Base-by-base conservation (phyloP, 345 rosid species). In the Euphorbia tirucalli region DNA sequence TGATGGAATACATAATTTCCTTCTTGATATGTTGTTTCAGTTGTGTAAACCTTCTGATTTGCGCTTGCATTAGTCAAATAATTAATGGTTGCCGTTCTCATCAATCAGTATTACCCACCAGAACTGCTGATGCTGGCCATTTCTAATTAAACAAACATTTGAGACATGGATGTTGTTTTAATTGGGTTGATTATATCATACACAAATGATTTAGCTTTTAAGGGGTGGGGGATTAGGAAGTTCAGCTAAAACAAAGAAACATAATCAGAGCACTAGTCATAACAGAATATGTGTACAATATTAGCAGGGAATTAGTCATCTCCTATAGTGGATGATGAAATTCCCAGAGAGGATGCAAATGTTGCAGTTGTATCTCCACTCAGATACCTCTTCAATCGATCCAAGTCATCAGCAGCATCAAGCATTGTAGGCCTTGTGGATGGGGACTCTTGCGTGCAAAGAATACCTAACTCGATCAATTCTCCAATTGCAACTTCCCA, bases 401-500 rank as follows among this genome's bases (percentile, higher is more conserved):
- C 77, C 75, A 87, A 70, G 76, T 87, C 87, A 72, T 84, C 86
- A 0, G 91, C 91, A 3, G 80, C 86, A 69, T 85, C 87, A 1
- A 85, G 85, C 91, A 87, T 87, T 16, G 84, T 85, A 10, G 91
- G 91, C 71, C 87, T 79, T 2, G 73, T 72, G 24, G 86, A 81
- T 19, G 87, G 91, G 5, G 80, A 71, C n/a, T 83, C 86, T 69
- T 82, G 89, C 0, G 89, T 85, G 82, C 89, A 85, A 22, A 85
- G 85, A 71, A 87, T 75, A 18, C 91, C 91, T 48, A 87, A 61
- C 58, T 87, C 91, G 3, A 81, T 68, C 72, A 87, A 61, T 76
- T 85, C 85, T 32, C 54, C 78, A 0, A 79, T 68, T 28, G 86
- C 86, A 21, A 81, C 81, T 64, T 82, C 86, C 89, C 89, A 83